Conservation (phyloP, 352 stramenopile genomes). For the Phytopythium chamaehyphon region DNA sequence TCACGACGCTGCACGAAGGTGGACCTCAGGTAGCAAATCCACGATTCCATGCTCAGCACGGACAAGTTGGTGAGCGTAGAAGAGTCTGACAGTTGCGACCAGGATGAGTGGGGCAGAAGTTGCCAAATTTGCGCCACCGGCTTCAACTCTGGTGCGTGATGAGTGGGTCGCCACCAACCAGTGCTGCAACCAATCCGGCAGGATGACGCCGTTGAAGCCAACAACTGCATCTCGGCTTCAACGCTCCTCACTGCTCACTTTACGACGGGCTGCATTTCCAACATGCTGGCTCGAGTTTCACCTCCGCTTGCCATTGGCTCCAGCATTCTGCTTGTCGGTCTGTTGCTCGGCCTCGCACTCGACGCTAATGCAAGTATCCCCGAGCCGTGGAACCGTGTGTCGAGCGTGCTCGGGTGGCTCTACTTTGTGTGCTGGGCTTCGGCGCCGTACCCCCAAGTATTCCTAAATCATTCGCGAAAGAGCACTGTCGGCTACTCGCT, state of each 20-base stretch:
- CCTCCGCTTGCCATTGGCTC: slow-evolving; percentile 30
- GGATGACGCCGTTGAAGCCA: neutral
- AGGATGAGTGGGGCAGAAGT: neutral
- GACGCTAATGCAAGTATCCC: slow-evolving; percentile 53
- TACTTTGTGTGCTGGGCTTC: slow-evolving; percentile 83
- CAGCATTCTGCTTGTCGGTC: slow-evolving; percentile 34
- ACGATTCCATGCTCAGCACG: too few relatives aligned
- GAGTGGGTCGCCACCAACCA: neutral
- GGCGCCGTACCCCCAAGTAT: slow-evolving; percentile 85
- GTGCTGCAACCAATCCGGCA: neutral
- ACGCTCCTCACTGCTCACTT: neutral
- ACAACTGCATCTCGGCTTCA: neutral
- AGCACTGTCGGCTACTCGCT: slow-evolving; percentile 83
- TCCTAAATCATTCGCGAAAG: slow-evolving; percentile 83
- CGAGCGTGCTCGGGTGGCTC: slow-evolving; percentile 69
- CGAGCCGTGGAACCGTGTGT: slow-evolving; percentile 61
- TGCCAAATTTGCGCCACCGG: too few relatives aligned
- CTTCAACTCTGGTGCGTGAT: neutral
- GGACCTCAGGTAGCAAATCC: neutral
- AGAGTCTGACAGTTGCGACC: neutral
- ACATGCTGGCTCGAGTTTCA: slow-evolving; percentile 36
- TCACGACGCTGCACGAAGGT: neutral
- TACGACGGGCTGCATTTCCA: neutral
- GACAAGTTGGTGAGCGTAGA: neutral
- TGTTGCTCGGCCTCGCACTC: slow-evolving; percentile 38